phyloP scores from a whole-genome alignment of 176 grass and related monocot genomes.

The Carex myosuroides region DNA sequence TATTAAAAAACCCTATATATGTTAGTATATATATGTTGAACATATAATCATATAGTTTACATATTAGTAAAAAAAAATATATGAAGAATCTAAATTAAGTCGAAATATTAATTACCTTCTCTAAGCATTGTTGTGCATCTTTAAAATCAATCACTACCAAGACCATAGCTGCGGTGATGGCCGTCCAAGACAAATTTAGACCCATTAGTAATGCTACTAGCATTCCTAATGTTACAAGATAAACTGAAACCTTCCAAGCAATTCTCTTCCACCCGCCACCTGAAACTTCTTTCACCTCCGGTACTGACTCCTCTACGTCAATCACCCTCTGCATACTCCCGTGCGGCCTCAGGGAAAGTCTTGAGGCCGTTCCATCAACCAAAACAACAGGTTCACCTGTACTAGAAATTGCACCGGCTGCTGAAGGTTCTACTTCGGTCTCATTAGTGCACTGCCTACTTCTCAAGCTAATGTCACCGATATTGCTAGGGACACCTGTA shows the following conservation, averaged over 20 bases:
- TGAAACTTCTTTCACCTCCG: conserved; percentile 36
- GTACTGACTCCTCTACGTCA: conserved; percentile 34
- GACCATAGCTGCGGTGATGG: conserved; percentile 72
- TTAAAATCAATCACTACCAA: conserved; percentile 84
- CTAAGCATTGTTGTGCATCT: conserved; percentile 65
- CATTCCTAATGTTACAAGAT: conserved; percentile 80
- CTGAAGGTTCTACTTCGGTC: conserved; percentile 39
- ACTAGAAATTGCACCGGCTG: conserved; percentile 38
- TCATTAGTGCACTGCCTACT: conserved; percentile 42
- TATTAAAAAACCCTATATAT: not conserved
- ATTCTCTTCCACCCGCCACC: conserved; percentile 49
- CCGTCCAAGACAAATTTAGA: conserved; percentile 86
- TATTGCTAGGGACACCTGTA: conserved; percentile 7
- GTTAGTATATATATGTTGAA: not conserved
- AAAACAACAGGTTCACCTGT: conserved; percentile 19
- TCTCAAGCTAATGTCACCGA: conserved; percentile 29
- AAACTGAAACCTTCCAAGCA: conserved; percentile 69
- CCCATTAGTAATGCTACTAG: conserved; percentile 73
- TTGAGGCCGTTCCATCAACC: conserved; percentile 32
- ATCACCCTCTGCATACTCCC: conserved; percentile 41
- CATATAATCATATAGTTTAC: too few relatives aligned
- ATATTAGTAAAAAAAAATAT: too few relatives aligned
- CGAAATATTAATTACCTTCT: conserved; percentile 62
- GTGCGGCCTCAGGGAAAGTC: conserved; percentile 33
- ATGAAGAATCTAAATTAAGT: not conserved